Percentiles rank a stretch among this genome's conserved stretches.
Evolutionary conservation across 805 yeast species (phyloP).

Genomic region (Candida tammaniensis): DNA sequence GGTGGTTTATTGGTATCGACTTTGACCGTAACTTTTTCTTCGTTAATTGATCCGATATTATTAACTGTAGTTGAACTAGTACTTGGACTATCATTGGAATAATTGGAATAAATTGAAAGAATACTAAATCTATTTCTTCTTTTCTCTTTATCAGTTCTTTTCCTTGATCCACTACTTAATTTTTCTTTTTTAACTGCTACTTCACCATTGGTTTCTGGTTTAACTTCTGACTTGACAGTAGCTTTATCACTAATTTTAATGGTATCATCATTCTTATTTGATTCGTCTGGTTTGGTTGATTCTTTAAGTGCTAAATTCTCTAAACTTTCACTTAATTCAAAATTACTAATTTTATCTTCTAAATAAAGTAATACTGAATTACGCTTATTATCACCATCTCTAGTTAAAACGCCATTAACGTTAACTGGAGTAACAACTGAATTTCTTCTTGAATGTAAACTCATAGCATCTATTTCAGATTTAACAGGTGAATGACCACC

Average conservation of each 20-base stretch:
- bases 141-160: constrained; percentile 27
- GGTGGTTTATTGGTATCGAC: constrained; percentile 3
- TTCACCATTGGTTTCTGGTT: constrained; percentile 1
- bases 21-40: background rate
- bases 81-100: constrained; percentile 15
- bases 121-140: constrained; percentile 43
- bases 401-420: constrained; percentile 44
- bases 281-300: constrained; percentile 1
- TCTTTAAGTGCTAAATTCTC: constrained; percentile 6
- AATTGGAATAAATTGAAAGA: constrained; percentile 40
- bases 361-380: constrained; percentile 41
- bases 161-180: constrained; percentile 10
- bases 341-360: constrained; percentile 43
- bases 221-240: background rate
- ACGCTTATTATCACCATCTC: constrained; percentile 24
- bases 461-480: constrained; percentile 8
- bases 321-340: constrained; percentile 31
- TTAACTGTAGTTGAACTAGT: constrained; percentile 16
- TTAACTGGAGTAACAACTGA: constrained; percentile 43
- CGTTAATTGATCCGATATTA: constrained; percentile 1
- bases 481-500: constrained; percentile 6
- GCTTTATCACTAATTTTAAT: background rate
- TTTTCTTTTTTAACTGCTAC: constrained; percentile 3
- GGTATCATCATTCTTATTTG: constrained; percentile 1
- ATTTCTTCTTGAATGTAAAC: constrained; percentile 26